Conservation (phyloP, 1,284 basidiomycete species). For the Apiotrichum mycotoxinovorans region DNA sequence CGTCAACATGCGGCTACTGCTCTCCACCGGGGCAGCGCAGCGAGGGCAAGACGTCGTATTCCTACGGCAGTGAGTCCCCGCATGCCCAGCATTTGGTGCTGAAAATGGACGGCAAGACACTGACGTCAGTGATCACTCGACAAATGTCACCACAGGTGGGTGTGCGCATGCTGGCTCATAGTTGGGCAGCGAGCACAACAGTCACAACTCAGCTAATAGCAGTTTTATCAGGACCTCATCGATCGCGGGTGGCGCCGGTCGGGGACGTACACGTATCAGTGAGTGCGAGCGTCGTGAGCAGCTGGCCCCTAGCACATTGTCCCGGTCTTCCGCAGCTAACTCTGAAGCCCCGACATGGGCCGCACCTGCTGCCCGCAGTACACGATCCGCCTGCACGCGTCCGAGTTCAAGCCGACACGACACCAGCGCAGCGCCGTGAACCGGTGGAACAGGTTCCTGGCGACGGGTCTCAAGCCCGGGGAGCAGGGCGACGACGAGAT, state of each 20-base stretch:
- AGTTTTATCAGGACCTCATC: conserved; percentile 60
- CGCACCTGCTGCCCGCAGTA: conserved; percentile 87
- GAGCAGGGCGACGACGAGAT: background rate
- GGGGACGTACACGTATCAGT: conserved; percentile 63
- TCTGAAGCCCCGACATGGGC: conserved; percentile 67
- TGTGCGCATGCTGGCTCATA: background rate
- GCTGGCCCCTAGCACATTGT: background rate
- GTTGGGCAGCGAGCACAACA: background rate
- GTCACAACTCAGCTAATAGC: background rate
- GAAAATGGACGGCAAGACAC: too few species aligned
- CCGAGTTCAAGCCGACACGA: conserved; percentile 67
- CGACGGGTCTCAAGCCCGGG: conserved; percentile 12
- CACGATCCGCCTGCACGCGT: conserved; percentile 79
- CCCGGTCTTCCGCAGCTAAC: conserved; percentile 9
- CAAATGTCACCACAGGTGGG: conserved; percentile 39
- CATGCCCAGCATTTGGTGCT: too few species aligned
- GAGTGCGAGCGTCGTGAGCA: conserved; percentile 4
- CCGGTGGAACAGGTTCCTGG: conserved; percentile 65
- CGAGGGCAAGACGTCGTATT: conserved; percentile 32
- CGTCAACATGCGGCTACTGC: conserved; percentile 54
- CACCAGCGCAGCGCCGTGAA: conserved; percentile 68
- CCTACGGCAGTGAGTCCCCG: conserved; percentile 49
- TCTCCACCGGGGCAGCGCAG: conserved; percentile 42
- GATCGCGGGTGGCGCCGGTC: conserved; percentile 86
- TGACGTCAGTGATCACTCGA: conserved; percentile 14